These are phyloP conservation scores for Ambrosia hybrid DNA, from an alignment of 140 eudicot genomes.

Conservation along the genomic window DNA sequence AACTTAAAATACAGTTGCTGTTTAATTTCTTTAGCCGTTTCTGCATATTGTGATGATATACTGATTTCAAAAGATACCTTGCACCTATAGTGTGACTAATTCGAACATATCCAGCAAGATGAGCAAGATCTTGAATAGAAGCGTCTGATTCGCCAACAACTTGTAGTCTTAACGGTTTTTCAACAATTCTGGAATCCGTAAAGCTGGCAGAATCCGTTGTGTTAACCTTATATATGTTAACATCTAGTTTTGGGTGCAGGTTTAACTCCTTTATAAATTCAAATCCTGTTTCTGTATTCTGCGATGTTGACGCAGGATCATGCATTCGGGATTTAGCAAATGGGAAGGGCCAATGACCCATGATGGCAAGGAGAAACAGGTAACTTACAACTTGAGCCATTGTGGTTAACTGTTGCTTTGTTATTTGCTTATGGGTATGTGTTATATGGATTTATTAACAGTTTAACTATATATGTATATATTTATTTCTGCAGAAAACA, in stretches of 20 bases:
- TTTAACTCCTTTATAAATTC: conserved; percentile 21
- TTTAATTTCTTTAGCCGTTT: neutral
- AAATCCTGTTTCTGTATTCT: neutral
- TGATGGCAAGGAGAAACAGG: conserved; percentile 5
- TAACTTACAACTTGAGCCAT: neutral
- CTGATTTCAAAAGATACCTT: conserved; percentile 31
- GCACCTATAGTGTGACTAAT: conserved; percentile 44
- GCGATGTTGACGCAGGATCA: conserved; percentile 7
- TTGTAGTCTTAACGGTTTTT: conserved; percentile 35
- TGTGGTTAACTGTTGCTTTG: neutral
- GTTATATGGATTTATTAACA: neutral
- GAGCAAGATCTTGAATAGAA: conserved; percentile 41
- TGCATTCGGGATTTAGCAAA: conserved; percentile 10
- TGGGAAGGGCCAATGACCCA: neutral
- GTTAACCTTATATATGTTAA: conserved; percentile 26
- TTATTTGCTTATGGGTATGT: neutral
- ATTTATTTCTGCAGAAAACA: neutral
- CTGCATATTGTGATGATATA: neutral
- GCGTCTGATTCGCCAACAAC: conserved; percentile 37
- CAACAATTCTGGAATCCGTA: conserved; percentile 27
- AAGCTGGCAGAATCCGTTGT: conserved; percentile 18
- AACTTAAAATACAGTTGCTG: neutral
- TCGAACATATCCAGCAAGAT: conserved; percentile 48
- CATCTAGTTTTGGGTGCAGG: conserved; percentile 38
- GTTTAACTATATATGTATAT: neutral